Base-by-base conservation (phyloP, 331 rosid genomes). In the Acacia pycnantha region DNA sequence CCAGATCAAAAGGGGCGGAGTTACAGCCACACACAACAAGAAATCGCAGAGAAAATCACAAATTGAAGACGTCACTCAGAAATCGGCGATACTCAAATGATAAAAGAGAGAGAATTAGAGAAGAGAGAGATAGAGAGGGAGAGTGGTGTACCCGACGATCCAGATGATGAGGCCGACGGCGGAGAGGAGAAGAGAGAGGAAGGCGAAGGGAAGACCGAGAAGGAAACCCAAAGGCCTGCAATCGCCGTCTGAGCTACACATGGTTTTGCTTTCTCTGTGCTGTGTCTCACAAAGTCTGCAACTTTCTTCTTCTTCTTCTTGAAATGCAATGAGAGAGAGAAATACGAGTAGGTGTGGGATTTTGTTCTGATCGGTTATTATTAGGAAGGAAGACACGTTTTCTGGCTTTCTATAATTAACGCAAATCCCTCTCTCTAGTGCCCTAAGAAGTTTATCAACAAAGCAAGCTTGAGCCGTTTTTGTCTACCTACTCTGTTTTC, bases 121-220 rank as follows among this genome's bases (percentile, higher is more conserved):
- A 35, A 37, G 41, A 35, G 33, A 29, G 56, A 24, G 54, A 62
- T 48, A 95, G 37, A 33, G 37, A 33, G 37, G 4, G 37, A 33
- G 41, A 37, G 41, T 37, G 2, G 41, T 1, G 41, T 37, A 37
- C 41, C 41, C 41, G 41, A 37, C 2, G 41, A 37, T 37, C 41
- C 41, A 37, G 41, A 37, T 0, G 9, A 37, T 37, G 41, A 37
- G 9, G 80, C 95, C 98, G 82, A 95, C 86, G 77, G 93, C 59
- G 83, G 98, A 95, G 88, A 95, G 12, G 65, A 95, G n/a, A 72
- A 95, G 94, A 40, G 89, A 81, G 78, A 95, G 93, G 68, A 95
- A 77, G 53, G 99, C 99, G 71, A 95, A 95, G 82, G 99, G 97
- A 37, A 37, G 41, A 6, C 41, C 41, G 41, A 37, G 41, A 37